These are phyloP conservation scores for Lagenidium giganteum DNA, from an alignment of 352 stramenopile species.

Conservation along the genomic window DNA sequence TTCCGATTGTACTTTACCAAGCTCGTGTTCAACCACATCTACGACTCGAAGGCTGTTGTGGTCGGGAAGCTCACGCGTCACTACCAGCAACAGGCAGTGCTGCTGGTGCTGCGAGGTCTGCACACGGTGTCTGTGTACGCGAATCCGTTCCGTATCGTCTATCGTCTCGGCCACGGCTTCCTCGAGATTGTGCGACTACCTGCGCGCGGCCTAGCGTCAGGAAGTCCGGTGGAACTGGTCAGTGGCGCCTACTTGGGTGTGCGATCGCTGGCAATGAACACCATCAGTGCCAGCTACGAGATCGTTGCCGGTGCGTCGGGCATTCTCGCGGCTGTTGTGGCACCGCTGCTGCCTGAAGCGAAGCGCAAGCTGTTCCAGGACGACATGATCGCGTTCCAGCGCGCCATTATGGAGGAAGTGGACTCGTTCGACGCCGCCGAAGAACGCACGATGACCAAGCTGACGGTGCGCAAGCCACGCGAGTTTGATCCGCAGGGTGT, in stretches of 20 bases:
- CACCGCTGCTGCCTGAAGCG: constrained; percentile 61
- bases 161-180: constrained; percentile 76
- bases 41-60: constrained; percentile 70
- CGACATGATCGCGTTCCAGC: constrained; percentile 81
- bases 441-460: constrained; percentile 84
- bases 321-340: constrained; percentile 70
- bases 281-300: constrained; percentile 86
- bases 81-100: constrained; percentile 83
- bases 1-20: constrained; percentile 82
- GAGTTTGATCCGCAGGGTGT: constrained; percentile 73
- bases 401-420: constrained; percentile 84
- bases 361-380: constrained; percentile 78
- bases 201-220: constrained; percentile 69
- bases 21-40: constrained; percentile 77
- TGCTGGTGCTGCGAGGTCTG: constrained; percentile 76
- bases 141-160: constrained; percentile 85
- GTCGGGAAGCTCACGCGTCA: constrained; percentile 71
- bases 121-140: constrained; percentile 86
- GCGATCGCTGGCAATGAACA: constrained; percentile 84
- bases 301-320: constrained; percentile 77
- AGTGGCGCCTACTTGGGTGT: constrained; percentile 81
- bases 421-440: constrained; percentile 82
- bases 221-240: constrained; percentile 79
- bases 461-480: constrained; percentile 79
- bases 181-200: constrained; percentile 78